These are phyloP conservation scores for Tricholoma matsutake DNA, from an alignment of 768 basidiomycete genomes.

Conservation along the genomic window DNA sequence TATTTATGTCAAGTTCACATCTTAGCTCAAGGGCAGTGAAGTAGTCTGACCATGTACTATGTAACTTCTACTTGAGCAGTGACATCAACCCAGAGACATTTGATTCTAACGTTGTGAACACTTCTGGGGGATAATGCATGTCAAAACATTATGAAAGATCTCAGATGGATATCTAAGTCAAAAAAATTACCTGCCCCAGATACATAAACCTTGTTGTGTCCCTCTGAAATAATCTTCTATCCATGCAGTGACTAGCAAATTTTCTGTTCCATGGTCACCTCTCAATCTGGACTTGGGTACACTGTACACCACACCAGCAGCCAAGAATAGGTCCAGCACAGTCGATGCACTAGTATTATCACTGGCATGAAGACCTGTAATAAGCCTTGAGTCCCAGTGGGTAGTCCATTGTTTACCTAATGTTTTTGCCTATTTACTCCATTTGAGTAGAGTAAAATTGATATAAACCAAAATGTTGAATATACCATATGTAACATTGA, in stretches of 20 bases:
- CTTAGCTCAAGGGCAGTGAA: conserved; percentile 29
- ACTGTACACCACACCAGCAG: conserved; percentile 20
- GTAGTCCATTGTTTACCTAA: no score
- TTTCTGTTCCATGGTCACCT: conserved; percentile 39
- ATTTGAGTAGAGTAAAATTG: no score
- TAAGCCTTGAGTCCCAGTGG: no score
- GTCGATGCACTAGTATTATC: conserved; percentile 37
- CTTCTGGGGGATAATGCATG: neutral
- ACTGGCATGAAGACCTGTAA: conserved; percentile 27
- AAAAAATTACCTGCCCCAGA: conserved; percentile 32
- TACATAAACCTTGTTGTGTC: conserved; percentile 26
- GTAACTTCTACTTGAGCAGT: conserved; percentile 24
- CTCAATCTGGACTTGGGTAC: conserved; percentile 27
- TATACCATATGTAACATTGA: no score
- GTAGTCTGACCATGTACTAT: conserved; percentile 31
- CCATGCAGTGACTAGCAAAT: no score
- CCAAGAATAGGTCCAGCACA: conserved; percentile 31
- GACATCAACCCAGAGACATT: conserved; percentile 31
- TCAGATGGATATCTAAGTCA: neutral
- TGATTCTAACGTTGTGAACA: no score
- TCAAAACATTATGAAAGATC: neutral
- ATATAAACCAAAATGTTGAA: no score
- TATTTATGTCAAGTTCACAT: conserved; percentile 25
- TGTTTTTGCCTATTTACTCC: no score
- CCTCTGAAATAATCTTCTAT: conserved; percentile 22